phyloP scores from a whole-genome alignment of 805 yeast genomes.

The Tetrapisispora iriomotensis region DNA sequence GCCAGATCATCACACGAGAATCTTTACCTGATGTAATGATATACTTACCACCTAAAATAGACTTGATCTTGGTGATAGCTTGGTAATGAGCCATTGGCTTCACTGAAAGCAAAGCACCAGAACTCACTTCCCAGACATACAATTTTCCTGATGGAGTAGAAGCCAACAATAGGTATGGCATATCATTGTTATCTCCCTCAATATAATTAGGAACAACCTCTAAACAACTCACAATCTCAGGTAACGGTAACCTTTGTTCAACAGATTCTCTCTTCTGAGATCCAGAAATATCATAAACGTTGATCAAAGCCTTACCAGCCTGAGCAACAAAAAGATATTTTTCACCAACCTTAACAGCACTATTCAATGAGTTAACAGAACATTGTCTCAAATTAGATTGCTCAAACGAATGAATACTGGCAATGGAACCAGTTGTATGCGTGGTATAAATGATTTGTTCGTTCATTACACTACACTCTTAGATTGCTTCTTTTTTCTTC shows the following conservation, averaged over 20 bases:
- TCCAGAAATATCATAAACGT: conserved; percentile 49
- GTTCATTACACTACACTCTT: conserved; percentile 4
- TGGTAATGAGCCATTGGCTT: conserved; percentile 78
- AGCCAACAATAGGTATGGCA: conserved; percentile 64
- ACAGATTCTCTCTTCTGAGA: conserved; percentile 37
- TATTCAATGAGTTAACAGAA: conserved; percentile 39
- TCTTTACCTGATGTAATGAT: conserved; percentile 74
- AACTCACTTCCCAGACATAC: conserved; percentile 74
- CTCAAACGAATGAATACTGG: conserved; percentile 22
- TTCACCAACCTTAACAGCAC: conserved; percentile 46
- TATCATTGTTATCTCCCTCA: conserved; percentile 8
- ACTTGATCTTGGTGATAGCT: conserved; percentile 47
- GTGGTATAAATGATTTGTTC: conserved; percentile 28
- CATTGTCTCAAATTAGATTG: conserved; percentile 27
- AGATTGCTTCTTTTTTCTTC: background rate
- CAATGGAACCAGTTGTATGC: conserved; percentile 20
- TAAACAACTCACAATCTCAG: conserved; percentile 57
- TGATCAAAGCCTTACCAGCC: conserved; percentile 61
- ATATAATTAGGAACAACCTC: conserved; percentile 20
- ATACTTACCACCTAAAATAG: conserved; percentile 53
- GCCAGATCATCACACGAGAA: conserved; percentile 71
- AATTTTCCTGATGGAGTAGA: conserved; percentile 52
- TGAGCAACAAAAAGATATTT: conserved; percentile 55
- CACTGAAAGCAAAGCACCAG: conserved; percentile 64
- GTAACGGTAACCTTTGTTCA: conserved; percentile 74